These are phyloP conservation scores for Magnaporthales sp. DNA, from an alignment of 2,329 filamentous ascomycete species.

Conservation along the genomic window DNA sequence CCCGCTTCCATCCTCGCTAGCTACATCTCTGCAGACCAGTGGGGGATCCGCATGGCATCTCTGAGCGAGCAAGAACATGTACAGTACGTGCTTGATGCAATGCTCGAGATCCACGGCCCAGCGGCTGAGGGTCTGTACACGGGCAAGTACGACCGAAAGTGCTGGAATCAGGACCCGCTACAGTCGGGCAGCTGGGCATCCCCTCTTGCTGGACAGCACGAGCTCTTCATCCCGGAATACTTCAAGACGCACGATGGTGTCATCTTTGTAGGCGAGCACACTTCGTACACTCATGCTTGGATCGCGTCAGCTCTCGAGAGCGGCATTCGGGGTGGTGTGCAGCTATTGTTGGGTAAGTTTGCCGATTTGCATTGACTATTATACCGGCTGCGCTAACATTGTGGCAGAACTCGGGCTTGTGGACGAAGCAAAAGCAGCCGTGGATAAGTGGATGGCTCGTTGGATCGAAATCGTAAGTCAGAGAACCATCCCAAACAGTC, in stretches of 20 bases:
- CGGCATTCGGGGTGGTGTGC: slow-evolving; percentile 54
- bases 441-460: slow-evolving; percentile 59
- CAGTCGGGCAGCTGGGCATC: slow-evolving; percentile 54
- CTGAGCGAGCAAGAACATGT: slow-evolving; percentile 53
- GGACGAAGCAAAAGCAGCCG: slow-evolving; percentile 58
- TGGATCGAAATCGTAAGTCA: slow-evolving; percentile 44
- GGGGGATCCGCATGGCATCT: slow-evolving; percentile 29
- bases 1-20: slow-evolving; percentile 54
- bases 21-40: slow-evolving; percentile 39
- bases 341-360: slow-evolving; percentile 45
- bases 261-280: slow-evolving; percentile 64
- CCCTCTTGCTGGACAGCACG: slow-evolving; percentile 55
- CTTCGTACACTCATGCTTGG: slow-evolving; percentile 64
- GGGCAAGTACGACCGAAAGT: slow-evolving; percentile 54
- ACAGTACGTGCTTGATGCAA: slow-evolving; percentile 52
- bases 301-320: slow-evolving; percentile 60
- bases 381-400: background rate
- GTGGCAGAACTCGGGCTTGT: slow-evolving; percentile 53
- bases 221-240: slow-evolving; percentile 63
- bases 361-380: background rate
- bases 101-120: slow-evolving; percentile 58
- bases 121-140: slow-evolving; percentile 54
- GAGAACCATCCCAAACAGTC: background rate
- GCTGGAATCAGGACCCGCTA: slow-evolving; percentile 55
- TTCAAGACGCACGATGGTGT: slow-evolving; percentile 59